These are phyloP conservation scores for Fusarium sp. DNA, from an alignment of 2,329 filamentous ascomycete species.

Conservation along the genomic window DNA sequence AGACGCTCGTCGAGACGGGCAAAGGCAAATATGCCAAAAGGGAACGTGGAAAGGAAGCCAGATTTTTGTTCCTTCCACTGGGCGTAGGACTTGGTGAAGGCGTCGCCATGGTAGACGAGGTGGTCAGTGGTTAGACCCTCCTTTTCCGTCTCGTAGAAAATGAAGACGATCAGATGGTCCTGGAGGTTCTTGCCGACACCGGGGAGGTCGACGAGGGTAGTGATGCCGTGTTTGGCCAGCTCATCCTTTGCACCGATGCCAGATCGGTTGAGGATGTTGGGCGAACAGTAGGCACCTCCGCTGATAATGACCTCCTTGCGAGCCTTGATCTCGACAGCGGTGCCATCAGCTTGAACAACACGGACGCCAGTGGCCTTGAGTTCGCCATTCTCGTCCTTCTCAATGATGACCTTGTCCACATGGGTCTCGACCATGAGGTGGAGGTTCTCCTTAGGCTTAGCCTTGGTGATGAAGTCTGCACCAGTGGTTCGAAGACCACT, in stretches of 20 bases:
- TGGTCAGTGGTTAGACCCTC: conserved; percentile 66
- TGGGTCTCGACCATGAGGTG: conserved; percentile 60
- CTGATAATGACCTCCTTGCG: conserved; percentile 55
- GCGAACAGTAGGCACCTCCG: conserved; percentile 63
- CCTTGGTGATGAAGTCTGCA: conserved; percentile 62
- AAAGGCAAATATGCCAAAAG: conserved; percentile 72
- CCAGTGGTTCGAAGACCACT: conserved; percentile 64
- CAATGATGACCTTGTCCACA: conserved; percentile 65
- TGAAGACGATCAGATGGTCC: conserved; percentile 65
- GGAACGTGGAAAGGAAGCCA: conserved; percentile 70
- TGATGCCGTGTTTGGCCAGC: conserved; percentile 54
- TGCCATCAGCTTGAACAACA: conserved; percentile 56
- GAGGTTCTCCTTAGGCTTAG: conserved; percentile 56
- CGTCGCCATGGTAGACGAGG: conserved; percentile 64
- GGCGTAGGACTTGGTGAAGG: conserved; percentile 60
- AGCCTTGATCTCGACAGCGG: conserved; percentile 51
- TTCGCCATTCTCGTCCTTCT: conserved; percentile 46
- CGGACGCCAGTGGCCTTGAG: conserved; percentile 59
- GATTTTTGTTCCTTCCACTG: conserved; percentile 69
- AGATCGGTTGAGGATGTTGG: conserved; percentile 63
- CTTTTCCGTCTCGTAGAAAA: conserved; percentile 69
- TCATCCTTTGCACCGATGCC: conserved; percentile 62
- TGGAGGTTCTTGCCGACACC: conserved; percentile 64
- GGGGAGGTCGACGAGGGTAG: conserved; percentile 55
- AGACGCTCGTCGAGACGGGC: conserved; percentile 72